Evolutionary conservation across 2,329 filamentous ascomycete genomes (phyloP), one percentile per base, ranked within the genome.

Genomic region (Talaromyces sp.): DNA sequence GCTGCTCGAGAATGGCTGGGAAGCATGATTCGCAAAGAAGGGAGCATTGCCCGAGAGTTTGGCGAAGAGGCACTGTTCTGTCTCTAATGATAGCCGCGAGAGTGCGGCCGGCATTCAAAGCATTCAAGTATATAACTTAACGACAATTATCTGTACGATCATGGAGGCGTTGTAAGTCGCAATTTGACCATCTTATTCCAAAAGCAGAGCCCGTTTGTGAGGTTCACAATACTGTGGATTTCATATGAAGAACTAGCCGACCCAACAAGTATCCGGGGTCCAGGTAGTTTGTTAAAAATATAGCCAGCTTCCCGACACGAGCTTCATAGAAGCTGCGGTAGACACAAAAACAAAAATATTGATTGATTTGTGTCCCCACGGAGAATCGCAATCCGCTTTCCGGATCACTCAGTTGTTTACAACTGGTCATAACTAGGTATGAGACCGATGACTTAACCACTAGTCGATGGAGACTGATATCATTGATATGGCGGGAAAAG

Each of bases 51-150:
- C 15, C 72, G 76, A 53, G 75, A 83, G 11, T 97, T 97, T 77
- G 93, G 93, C 1, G 87, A 91, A 57, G 84, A 93, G 66, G 86
- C 91, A 3, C 70, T 93, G 58, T 83, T 95, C 75, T 96, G 92
- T 73, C 73, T 95, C 50, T 65, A 59, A 36, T 21, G 3, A 6
- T 15, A 17, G 43, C n/a, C n/a, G n/a, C 9, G 15, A 33, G 15
- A 35, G 28, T 46, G 5, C 19, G n/a, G 19, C 11, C 28, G 19
- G 13, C 33, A 35, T 3, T 3, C 19, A 15, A 7, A 25, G 19
- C 40, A 45, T n/a, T 25, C 40, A 22, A 22, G 19, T 22, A 43
- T 25, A 43, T 43, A 43, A 11, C 3, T n/a, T 19, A 41, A 22
- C 19, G 3, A 19, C 39, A 13, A 11, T 5, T 13, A 10, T 13